These are phyloP conservation scores for Phytophthora capsici DNA, from an alignment of 352 stramenopile species.

Conservation along the genomic window DNA sequence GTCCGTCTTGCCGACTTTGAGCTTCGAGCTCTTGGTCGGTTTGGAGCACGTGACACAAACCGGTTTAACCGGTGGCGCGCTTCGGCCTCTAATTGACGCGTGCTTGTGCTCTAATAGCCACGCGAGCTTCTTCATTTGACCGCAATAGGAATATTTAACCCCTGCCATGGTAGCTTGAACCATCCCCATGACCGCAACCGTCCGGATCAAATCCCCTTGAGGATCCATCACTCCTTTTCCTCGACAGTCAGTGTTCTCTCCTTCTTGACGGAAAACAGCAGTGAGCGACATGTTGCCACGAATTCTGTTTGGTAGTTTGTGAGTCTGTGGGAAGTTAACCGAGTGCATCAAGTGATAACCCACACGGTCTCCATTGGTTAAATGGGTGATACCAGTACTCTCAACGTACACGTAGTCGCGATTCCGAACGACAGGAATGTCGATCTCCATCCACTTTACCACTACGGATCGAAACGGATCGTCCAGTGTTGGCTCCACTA, in stretches of 20 bases:
- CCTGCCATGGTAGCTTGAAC: slow-evolving; percentile 24
- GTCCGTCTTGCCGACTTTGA: background rate
- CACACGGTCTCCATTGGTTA: slow-evolving; percentile 19
- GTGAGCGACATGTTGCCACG: slow-evolving; percentile 50
- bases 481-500: slow-evolving; percentile 48
- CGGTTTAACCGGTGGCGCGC: background rate
- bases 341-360: slow-evolving; percentile 37
- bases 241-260: slow-evolving; percentile 16
- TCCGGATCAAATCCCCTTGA: slow-evolving; percentile 26
- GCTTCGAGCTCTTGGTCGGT: slow-evolving; percentile 3
- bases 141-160: slow-evolving; percentile 34
- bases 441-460: slow-evolving; percentile 47
- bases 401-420: slow-evolving; percentile 35
- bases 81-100: background rate
- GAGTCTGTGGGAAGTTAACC: slow-evolving; percentile 24
- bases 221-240: slow-evolving; percentile 30
- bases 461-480: slow-evolving; percentile 47
- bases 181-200: slow-evolving; percentile 16
- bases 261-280: slow-evolving; percentile 39
- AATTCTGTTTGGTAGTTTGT: slow-evolving; percentile 26
- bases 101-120: slow-evolving; percentile 34
- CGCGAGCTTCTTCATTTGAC: slow-evolving; percentile 43
- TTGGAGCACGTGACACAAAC: slow-evolving; percentile 28
- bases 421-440: slow-evolving; percentile 27
- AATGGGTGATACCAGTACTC: slow-evolving; percentile 16